These are phyloP conservation scores for Jacaranda copaia DNA, from an alignment of 257 asterid genomes.

Conservation along the genomic window DNA sequence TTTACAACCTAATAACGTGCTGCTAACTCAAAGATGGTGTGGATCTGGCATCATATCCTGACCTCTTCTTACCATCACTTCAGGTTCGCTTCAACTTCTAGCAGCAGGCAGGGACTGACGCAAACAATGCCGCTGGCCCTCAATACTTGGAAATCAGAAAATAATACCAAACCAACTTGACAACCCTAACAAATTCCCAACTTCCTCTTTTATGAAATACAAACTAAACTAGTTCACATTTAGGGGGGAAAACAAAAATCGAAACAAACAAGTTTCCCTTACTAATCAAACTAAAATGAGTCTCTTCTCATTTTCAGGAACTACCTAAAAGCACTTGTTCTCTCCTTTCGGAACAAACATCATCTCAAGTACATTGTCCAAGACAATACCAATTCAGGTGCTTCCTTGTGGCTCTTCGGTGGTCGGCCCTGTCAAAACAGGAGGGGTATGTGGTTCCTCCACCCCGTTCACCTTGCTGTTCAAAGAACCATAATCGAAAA, in stretches of 20 bases:
- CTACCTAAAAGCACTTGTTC: constrained; percentile 31
- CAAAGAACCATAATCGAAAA: constrained; percentile 17
- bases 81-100: background rate
- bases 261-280: constrained; percentile 25
- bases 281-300: constrained; percentile 25
- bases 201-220: constrained; percentile 14
- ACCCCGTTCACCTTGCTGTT: constrained; percentile 52
- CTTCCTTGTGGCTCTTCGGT: constrained; percentile 55
- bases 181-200: constrained; percentile 16
- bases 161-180: background rate
- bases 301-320: constrained; percentile 24
- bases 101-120: background rate
- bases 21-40: background rate
- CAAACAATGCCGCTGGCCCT: background rate
- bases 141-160: background rate
- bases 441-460: constrained; percentile 56
- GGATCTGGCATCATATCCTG: background rate
- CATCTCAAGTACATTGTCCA: constrained; percentile 36
- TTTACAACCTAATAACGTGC: background rate
- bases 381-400: constrained; percentile 42
- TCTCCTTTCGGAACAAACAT: constrained; percentile 20
- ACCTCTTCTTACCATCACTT: background rate
- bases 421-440: constrained; percentile 44
- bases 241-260: background rate
- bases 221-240: constrained; percentile 31